A percentile compares a stretch with the other conserved stretches of the same genome.
Conservation (phyloP, 495 filamentous ascomycete genomes). For the Zalerion maritima region DNA sequence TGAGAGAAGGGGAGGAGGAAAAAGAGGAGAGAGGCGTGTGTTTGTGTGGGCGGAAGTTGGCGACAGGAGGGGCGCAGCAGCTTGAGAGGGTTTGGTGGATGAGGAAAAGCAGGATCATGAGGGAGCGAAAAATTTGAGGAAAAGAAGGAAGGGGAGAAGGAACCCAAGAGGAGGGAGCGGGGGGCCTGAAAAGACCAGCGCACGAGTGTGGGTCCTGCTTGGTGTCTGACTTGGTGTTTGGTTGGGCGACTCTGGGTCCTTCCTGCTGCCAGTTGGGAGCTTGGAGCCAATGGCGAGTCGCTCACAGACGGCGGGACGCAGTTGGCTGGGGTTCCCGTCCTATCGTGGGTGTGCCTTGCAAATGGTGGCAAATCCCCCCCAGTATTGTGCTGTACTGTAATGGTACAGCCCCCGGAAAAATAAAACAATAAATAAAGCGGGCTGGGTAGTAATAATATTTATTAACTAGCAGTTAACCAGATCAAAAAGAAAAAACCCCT, state of each 20-base stretch:
- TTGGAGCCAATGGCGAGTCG: slow-evolving; percentile 10
- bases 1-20: slow-evolving; percentile 11
- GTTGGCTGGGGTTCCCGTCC: too few species aligned
- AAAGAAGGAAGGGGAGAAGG: slow-evolving; percentile 12
- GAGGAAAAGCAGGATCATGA: slow-evolving; percentile 8
- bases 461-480: too few species aligned
- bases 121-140: slow-evolving; percentile 8
- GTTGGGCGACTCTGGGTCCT: slow-evolving; percentile 11
- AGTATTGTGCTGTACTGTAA: too few species aligned
- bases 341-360: too few species aligned
- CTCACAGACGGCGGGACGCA: slow-evolving; percentile 10
- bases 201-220: slow-evolving; percentile 7
- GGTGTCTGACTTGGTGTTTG: slow-evolving; percentile 10
- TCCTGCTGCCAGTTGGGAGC: slow-evolving; percentile 9
- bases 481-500: too few species aligned
- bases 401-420: too few species aligned
- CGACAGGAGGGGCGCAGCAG: slow-evolving; percentile 5
- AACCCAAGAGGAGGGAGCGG: slow-evolving; percentile 9
- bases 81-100: slow-evolving; percentile 7
- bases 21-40: slow-evolving; percentile 4
- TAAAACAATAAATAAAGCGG: too few species aligned
- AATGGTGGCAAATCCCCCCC: too few species aligned
- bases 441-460: too few species aligned
- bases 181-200: slow-evolving; percentile 8
- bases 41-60: slow-evolving; percentile 4